Evolutionary conservation across 2,329 filamentous ascomycete species (phyloP), one percentile per base, ranked within the genome.

Genomic region (Leptoxyphium fumago): DNA sequence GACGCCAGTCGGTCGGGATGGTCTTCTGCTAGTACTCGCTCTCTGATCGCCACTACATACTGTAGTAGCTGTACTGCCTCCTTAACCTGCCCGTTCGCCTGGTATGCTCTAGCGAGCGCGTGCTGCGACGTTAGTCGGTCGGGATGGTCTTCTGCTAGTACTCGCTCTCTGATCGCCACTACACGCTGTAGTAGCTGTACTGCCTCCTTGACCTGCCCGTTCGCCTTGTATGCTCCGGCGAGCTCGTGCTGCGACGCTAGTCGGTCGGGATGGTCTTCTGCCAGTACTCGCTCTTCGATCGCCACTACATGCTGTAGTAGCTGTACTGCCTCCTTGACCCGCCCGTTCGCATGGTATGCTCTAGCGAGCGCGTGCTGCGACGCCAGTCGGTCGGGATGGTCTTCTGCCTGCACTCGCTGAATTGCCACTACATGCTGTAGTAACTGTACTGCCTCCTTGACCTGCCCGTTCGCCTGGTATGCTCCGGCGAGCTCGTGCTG

Each of bases 161-260:
- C 30, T 30, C 18, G 26, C 29, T 47, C 43, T 38, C 18, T 1
- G 4, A 51, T 18, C 6, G 21, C 29, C 10, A 57, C 52, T 11
- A 55, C 50, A 38, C 55, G 46, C 43, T 55, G 48, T 2, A 57
- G 45, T 8, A 59, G 43, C 30, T 47, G 34, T 9, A 55, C 47
- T 5, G 56, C 55, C 55, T 42, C 39, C 45, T 43, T 8, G 48
- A 42, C 29, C 30, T 40, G 53, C 15, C 38, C 26, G 38, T 49
- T 26, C 2, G 39, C 6, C 10, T 48, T 38, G 36, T 56, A 57
- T 29, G 51, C 52, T 1, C n/a, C 43, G 41, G 52, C 54, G 5
- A 56, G 45, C 26, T 14, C 30, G 14, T 38, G 49, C 46, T 41
- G 29, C 10, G 44, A 45, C 9, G 10, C 30, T 17, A 45, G 44